These are phyloP conservation scores for Botrytis tulipae DNA, from an alignment of 2,329 filamentous ascomycete genomes.

Conservation along the genomic window DNA sequence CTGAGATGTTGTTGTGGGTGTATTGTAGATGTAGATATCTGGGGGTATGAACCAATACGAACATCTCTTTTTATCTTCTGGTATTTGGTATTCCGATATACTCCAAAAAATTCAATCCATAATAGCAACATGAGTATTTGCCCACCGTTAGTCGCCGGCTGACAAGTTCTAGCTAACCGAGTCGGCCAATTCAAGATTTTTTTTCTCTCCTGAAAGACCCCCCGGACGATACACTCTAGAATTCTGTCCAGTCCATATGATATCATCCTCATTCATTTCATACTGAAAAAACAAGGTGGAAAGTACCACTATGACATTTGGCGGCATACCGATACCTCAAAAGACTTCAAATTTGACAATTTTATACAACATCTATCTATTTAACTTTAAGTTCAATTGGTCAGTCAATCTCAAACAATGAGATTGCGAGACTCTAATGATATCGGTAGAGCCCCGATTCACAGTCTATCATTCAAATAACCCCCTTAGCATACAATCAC, in stretches of 20 bases:
- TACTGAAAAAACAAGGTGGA: too few relatives aligned
- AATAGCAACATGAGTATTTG: neutral
- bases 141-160: neutral
- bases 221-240: rapidly evolving
- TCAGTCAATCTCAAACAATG: too few relatives aligned
- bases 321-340: too few relatives aligned
- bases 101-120: neutral
- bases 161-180: neutral
- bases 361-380: too few relatives aligned
- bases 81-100: rapidly evolving
- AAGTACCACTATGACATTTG: too few relatives aligned
- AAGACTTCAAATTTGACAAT: too few relatives aligned
- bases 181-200: neutral
- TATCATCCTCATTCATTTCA: neutral
- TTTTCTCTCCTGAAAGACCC: neutral
- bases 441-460: too few relatives aligned
- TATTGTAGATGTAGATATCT: rapidly evolving
- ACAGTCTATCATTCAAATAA: too few relatives aligned
- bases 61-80: neutral
- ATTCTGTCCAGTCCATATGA: neutral
- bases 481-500: too few relatives aligned
- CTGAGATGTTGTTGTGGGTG: too few relatives aligned
- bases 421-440: too few relatives aligned
- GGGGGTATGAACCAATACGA: neutral
- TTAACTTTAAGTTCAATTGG: too few relatives aligned